Evolutionary conservation across 1,139 yeast genomes (phyloP), one percentile per base, ranked within the genome.

Genomic region (Suhomyces taliae): DNA sequence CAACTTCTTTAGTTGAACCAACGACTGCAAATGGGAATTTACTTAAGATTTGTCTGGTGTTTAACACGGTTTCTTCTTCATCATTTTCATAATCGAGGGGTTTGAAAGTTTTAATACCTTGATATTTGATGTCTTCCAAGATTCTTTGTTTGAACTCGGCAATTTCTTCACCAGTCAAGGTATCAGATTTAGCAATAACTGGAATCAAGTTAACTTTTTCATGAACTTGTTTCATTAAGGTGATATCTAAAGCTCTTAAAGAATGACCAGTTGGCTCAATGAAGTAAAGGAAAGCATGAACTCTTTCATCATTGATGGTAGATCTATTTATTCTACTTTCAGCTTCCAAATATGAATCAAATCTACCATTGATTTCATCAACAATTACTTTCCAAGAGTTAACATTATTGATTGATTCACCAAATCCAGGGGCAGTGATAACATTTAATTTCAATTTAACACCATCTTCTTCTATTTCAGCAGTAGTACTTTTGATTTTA

Each of bases 221-320:
- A 72, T 90, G 96, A 51, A 93, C 82, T 66, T 85, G 83, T 65
- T 85, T 85, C 93, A 93, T 90, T 60, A 90, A 87, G 51, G 83
- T 85, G 55, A 93, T 85, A 66, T 95, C 99, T 62, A 95, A 78
- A 15, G 97, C 84, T 66, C 85, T 88, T 65, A 93, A 80, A 36
- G 90, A 83, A 69, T 93, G 99, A 49, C 97, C 99, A 26, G 98
- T 91, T 59, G 98, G 99, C 70, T 91, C 98, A 61, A 95, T 88
- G 60, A 95, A 90, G 69, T 88, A 90, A 51, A 90, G 73, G 61
- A 88, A 81, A 34, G 96, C 97, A 64, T 90, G 97, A 47, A 90
- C 79, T 65, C 97, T 83, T 60, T 83, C 81, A 66, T 90, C 97
- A 47, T 69, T 72, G 54, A 87, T 77, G 34, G 81, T 68, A n/a